phyloP scores from a whole-genome alignment of 495 filamentous ascomycete genomes.

The Mytilinidion resinicola region DNA sequence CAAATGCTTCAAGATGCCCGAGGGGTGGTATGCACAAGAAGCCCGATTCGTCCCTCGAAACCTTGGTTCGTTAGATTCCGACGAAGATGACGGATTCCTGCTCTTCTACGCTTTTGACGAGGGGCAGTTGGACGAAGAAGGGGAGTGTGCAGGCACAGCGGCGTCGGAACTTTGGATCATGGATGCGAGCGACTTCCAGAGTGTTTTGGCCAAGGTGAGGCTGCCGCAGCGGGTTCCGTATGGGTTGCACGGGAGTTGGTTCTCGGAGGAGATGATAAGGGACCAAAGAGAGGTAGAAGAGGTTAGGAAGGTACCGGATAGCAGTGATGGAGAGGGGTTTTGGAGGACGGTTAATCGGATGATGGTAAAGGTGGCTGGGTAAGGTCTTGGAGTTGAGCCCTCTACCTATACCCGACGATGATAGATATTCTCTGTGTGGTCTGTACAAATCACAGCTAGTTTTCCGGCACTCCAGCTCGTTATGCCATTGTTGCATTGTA shows the following conservation, averaged over 20 bases:
- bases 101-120: constrained; percentile 58
- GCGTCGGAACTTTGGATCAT: constrained; percentile 60
- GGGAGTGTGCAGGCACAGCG: constrained; percentile 38
- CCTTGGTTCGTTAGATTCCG: constrained; percentile 4
- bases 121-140: constrained; percentile 44
- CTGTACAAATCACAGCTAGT: no score
- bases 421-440: no score
- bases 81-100: constrained; percentile 55
- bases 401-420: no score
- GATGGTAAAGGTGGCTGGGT: no score
- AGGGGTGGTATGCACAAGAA: constrained; percentile 57
- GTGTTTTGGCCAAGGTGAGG: constrained; percentile 47
- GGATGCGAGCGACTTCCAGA: constrained; percentile 51
- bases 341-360: no score
- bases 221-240: constrained; percentile 62
- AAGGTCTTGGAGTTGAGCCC: no score
- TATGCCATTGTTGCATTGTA: no score
- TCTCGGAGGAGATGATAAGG: constrained; percentile 49
- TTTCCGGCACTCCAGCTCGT: no score
- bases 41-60: constrained; percentile 50
- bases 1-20: constrained; percentile 50
- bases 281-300: constrained; percentile 29
- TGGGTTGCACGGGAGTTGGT: constrained; percentile 62
- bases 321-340: not conserved
- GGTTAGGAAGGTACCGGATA: constrained; percentile 11